Evolutionary conservation across 2,329 filamentous ascomycete species (phyloP), one percentile per base, ranked within the genome.

Genomic region (Arthroderma sp.): DNA sequence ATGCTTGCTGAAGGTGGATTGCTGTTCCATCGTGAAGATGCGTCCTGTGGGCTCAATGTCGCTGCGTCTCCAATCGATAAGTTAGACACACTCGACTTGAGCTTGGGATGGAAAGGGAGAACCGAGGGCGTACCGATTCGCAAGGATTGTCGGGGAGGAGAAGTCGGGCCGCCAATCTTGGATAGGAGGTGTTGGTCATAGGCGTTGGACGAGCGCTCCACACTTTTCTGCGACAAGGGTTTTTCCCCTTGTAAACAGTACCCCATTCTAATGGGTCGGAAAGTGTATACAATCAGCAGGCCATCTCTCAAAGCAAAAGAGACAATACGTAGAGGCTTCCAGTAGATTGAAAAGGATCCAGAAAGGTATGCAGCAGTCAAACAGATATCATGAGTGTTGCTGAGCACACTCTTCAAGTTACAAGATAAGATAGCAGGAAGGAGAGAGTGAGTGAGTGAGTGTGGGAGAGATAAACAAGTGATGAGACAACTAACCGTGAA

Each of bases 181-280:
- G 74, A 77, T 28, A 80, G 60, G 8, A 80, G 61, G 49, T 77
- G 73, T 57, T 78, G 73, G 54, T 80, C 77, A 59, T 80, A 80
- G 30, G 71, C 74, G 54, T 78, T 73, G 27, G 74, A 78, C 2
- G 75, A 78, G 46, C 68, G 70, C 51, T 75, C 70, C 36, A 78
- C 69, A 39, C 74, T 71, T 49, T 71, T 66, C 50, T 73, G 69
- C 39, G 75, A 77, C 40, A 79, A 68, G 49, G 78, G 72, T 42
- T 67, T 68, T 59, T 79, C 76, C 54, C 75, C 76, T 51, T 76
- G 74, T 45, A 78, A 62, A 55, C 74, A 77, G 57, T 50, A 44
- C 33, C 38, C 44, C 47, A 47, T 46, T 36, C 45, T 47, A 38
- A 22, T 44, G 15, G 15, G 15, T 22, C 15, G 15, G 15, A 22